Evolutionary conservation across 2,329 filamentous ascomycete species (phyloP).

Genomic region (Sporothrix variecibatus): DNA sequence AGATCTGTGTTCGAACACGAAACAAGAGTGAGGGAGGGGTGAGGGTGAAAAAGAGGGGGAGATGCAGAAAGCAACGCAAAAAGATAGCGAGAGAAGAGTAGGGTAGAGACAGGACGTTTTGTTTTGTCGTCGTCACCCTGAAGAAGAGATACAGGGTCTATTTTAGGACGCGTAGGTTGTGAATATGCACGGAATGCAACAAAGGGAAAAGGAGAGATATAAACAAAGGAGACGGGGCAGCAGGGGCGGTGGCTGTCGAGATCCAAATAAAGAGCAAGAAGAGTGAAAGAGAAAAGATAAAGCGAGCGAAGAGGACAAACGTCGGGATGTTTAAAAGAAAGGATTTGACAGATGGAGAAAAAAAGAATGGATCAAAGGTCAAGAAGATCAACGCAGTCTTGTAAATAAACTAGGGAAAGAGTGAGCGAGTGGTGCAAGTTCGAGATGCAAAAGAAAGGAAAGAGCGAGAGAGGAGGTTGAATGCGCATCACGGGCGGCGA

Average conservation of each 20-base stretch:
- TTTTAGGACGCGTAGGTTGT: background rate
- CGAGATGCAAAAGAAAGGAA: conserved; percentile 7
- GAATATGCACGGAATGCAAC: conserved; percentile 6
- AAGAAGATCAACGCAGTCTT: background rate
- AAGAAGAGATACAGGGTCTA: background rate
- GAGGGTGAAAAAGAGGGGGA: background rate
- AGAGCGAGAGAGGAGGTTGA: conserved; percentile 16
- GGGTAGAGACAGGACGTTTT: background rate
- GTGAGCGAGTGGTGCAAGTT: background rate
- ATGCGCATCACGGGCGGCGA: background rate
- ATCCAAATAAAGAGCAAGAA: conserved; percentile 9
- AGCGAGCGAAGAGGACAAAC: background rate
- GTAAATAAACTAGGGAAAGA: background rate
- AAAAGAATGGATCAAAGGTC: background rate
- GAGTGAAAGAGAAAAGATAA: background rate
- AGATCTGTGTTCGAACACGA: conserved; percentile 8
- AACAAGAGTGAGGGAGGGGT: background rate
- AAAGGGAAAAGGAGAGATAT: conserved; percentile 16
- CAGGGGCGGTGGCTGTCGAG: conserved; percentile 15
- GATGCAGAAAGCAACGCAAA: background rate
- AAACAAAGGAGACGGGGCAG: conserved; percentile 21
- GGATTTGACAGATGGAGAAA: background rate
- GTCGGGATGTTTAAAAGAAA: background rate
- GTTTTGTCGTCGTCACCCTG: background rate
- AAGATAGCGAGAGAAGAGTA: background rate